Percentiles rank a stretch among this genome's conserved stretches.
These are phyloP conservation scores for Ceratobasidium sp. DNA, from an alignment of 1,284 basidiomycete genomes.

Conservation along the genomic window DNA sequence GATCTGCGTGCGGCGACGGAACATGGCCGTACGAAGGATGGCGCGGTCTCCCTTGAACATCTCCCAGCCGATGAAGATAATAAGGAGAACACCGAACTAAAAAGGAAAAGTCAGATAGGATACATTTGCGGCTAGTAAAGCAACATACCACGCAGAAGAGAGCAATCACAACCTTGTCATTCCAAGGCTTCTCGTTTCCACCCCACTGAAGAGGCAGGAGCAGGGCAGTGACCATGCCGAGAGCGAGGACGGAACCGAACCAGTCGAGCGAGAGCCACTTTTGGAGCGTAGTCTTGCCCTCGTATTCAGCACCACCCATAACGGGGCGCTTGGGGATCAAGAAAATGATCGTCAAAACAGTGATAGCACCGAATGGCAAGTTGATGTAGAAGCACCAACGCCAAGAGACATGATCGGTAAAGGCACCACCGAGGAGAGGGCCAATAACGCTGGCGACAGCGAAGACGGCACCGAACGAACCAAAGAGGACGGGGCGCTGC, in stretches of 20 bases:
- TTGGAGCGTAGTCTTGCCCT: constrained; percentile 48
- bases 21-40: constrained; percentile 51
- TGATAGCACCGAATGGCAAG: constrained; percentile 60
- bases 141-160: constrained; percentile 50
- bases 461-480: constrained; percentile 54
- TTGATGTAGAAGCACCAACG: constrained; percentile 59
- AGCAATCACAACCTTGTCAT: constrained; percentile 52
- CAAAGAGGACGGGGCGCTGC: constrained; percentile 54
- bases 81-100: constrained; percentile 55
- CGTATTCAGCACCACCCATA: constrained; percentile 26
- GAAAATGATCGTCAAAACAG: constrained; percentile 49
- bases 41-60: constrained; percentile 56
- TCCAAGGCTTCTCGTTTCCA: constrained; percentile 60
- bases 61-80: constrained; percentile 58
- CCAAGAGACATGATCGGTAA: constrained; percentile 63
- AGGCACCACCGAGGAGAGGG: constrained; percentile 61
- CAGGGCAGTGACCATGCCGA: constrained; percentile 58
- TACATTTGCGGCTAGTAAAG: background rate
- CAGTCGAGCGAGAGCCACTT: constrained; percentile 58
- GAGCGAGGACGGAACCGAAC: constrained; percentile 58
- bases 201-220: constrained; percentile 61
- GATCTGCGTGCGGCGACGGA: constrained; percentile 55
- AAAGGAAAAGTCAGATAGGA: background rate
- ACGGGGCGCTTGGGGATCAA: constrained; percentile 40
- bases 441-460: constrained; percentile 54